Percentiles rank a stretch among this genome's conserved stretches.
phyloP scores from a whole-genome alignment of 2,329 filamentous ascomycete genomes.

The Colletotrichum theobromicola region DNA sequence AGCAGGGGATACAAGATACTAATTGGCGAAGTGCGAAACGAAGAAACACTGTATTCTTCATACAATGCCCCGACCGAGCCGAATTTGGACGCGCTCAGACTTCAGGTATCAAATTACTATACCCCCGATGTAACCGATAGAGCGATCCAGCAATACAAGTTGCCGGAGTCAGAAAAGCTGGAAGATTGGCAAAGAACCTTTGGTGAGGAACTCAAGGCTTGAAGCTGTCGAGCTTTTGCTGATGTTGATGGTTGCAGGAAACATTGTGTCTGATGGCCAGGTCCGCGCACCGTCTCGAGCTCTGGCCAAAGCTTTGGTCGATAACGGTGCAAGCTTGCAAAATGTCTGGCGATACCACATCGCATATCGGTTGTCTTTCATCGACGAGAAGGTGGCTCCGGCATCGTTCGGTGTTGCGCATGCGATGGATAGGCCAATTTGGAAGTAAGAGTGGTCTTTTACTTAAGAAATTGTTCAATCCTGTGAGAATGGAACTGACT shows the following conservation, averaged over 20 bases:
- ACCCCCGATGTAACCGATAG: conserved; percentile 40
- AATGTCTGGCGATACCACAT: conserved; percentile 49
- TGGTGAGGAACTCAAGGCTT: conserved; percentile 24
- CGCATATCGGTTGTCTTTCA: conserved; percentile 46
- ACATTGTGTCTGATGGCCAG: conserved; percentile 44
- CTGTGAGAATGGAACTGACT: neutral
- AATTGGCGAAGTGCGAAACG: conserved; percentile 48
- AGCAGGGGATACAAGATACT: conserved; percentile 37
- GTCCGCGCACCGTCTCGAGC: conserved; percentile 41
- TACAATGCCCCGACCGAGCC: conserved; percentile 40
- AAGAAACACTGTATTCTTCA: conserved; percentile 47
- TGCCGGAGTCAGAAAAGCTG: conserved; percentile 33
- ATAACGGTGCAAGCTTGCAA: conserved; percentile 34
- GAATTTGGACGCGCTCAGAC: conserved; percentile 35
- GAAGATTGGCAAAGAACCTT: conserved; percentile 42
- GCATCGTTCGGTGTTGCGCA: conserved; percentile 37
- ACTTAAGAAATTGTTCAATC: neutral
- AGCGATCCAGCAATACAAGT: conserved; percentile 37
- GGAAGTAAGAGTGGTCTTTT: conserved; percentile 36
- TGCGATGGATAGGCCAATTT: conserved; percentile 47
- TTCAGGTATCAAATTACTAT: conserved; percentile 49
- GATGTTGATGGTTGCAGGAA: neutral
- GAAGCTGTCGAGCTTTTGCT: neutral
- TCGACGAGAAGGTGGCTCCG: conserved; percentile 41
- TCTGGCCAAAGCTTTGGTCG: conserved; percentile 32